These are phyloP conservation scores for Cytospora schulzeri DNA, from an alignment of 2,329 filamentous ascomycete species.

Conservation along the genomic window DNA sequence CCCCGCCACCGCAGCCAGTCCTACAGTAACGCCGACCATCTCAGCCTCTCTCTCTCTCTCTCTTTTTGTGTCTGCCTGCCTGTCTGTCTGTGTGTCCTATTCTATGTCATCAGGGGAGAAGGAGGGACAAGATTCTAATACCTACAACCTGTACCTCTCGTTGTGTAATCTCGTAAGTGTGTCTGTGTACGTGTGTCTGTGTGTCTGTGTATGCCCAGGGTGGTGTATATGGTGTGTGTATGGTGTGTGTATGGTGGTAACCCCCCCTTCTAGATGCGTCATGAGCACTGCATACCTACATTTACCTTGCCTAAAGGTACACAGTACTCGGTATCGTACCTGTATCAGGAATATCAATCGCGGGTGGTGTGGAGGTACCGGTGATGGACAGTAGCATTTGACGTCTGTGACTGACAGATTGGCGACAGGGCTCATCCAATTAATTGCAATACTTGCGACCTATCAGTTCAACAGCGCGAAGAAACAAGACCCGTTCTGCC, in stretches of 20 bases:
- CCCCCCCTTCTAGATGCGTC: no score
- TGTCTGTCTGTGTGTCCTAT: not conserved
- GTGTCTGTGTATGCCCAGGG: no score
- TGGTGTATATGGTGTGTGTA: no score
- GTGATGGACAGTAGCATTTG: constrained; percentile 3
- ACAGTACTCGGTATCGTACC: not conserved
- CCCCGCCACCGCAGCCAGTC: constrained; percentile 1
- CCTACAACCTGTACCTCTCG: not conserved
- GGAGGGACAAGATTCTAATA: not conserved
- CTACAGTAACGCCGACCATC: not conserved
- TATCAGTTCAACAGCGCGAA: constrained; percentile 17
- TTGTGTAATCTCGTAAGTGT: not conserved
- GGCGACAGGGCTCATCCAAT: constrained; percentile 23
- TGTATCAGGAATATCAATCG: not conserved
- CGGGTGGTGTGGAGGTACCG: not conserved
- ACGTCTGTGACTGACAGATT: constrained; percentile 17
- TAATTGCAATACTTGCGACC: constrained; percentile 28
- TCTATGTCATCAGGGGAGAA: not conserved
- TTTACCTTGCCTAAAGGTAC: no score
- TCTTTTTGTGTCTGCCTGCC: no score
- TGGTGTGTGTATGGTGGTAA: no score
- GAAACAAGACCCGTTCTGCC: constrained; percentile 10
- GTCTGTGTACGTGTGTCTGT: no score
- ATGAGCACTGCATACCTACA: no score
- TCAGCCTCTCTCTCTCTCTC: not conserved